A percentile compares a stretch with the other conserved stretches of the same genome.
These are phyloP conservation scores for Tulasnella sp. DNA, from an alignment of 768 basidiomycete species.

Conservation along the genomic window DNA sequence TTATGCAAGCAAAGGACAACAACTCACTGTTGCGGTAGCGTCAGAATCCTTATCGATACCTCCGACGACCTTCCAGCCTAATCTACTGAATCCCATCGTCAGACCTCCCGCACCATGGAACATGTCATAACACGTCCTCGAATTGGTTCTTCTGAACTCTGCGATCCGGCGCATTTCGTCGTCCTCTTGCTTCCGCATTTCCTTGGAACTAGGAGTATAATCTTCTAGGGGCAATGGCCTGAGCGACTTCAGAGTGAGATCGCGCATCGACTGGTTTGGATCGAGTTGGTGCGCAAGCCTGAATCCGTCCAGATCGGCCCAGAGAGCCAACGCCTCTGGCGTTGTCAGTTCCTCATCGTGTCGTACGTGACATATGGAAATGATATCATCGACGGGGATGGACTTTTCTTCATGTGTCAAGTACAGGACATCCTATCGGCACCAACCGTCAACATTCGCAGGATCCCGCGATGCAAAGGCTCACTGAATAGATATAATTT, in stretches of 20 bases:
- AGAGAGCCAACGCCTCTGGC: neutral
- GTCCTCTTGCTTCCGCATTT: neutral
- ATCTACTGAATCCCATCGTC: neutral
- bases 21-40: slow-evolving; percentile 1
- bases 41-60: slow-evolving; percentile 8
- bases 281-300: neutral
- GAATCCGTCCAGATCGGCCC: slow-evolving; percentile 2
- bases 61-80: slow-evolving; percentile 6
- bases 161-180: neutral
- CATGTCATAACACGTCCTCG: neutral
- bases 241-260: neutral
- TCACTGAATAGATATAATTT: neutral
- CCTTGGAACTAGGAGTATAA: neutral
- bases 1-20: neutral
- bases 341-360: neutral
- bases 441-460: neutral
- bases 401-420: neutral
- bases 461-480: neutral
- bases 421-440: slow-evolving; percentile 2
- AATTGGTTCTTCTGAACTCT: neutral
- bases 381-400: neutral
- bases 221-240: neutral
- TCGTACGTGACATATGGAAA: slow-evolving; percentile 3
- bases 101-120: slow-evolving; percentile 10
- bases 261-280: neutral